Evolutionary conservation across 805 yeast species (phyloP).

Genomic region (Metschnikowia lachancei): DNA sequence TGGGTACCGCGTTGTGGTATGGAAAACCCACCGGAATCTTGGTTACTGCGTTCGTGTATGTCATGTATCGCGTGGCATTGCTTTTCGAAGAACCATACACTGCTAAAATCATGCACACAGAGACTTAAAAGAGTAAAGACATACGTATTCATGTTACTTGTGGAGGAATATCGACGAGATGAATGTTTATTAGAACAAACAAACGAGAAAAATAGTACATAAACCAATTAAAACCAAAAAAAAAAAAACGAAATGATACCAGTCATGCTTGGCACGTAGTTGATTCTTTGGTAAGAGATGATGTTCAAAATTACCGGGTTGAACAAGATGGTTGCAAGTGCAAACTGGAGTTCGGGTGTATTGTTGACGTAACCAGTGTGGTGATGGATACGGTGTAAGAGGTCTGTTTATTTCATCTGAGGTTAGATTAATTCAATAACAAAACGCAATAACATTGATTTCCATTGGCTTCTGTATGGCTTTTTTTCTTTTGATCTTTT

Average conservation of each 20-base stretch:
- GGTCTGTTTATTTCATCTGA: constrained; percentile 16
- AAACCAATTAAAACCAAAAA: no score
- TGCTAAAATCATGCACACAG: constrained; percentile 82
- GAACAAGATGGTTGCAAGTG: constrained; percentile 72
- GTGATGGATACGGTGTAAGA: constrained; percentile 13
- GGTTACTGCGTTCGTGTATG: constrained; percentile 66
- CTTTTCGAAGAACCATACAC: constrained; percentile 96
- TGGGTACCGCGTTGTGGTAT: constrained; percentile 85
- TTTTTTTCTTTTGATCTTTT: no score
- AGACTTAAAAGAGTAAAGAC: constrained; percentile 32
- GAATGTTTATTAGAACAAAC: no score
- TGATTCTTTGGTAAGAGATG: no score
- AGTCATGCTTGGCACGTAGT: no score
- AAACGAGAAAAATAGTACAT: no score
- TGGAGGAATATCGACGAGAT: no score
- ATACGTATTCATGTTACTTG: no score
- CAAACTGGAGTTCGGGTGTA: constrained; percentile 22
- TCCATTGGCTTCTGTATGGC: no score
- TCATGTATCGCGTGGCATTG: constrained; percentile 82
- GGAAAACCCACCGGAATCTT: constrained; percentile 88
- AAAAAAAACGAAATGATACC: no score
- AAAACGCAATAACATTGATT: no score
- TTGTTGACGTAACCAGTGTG: constrained; percentile 16
- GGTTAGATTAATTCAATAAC: constrained; percentile 1
- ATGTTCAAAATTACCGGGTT: constrained; percentile 96